Evolutionary conservation across 306 rosid genomes (phyloP).

Genomic region (Morella rubra): DNA sequence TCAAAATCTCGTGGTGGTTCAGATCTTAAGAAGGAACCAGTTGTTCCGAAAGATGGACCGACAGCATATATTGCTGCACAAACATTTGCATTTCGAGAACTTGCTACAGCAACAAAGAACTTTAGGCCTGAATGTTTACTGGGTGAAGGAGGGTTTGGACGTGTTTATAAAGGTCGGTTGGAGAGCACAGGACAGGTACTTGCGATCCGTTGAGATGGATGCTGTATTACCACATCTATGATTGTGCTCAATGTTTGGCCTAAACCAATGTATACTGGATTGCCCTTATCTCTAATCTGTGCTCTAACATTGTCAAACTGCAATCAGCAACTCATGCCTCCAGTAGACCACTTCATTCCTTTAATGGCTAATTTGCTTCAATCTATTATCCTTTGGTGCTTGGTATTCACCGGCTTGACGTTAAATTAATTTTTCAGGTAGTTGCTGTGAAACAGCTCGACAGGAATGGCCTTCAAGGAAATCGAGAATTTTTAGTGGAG

Average conservation of each 20-base stretch:
- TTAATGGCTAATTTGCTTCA: background rate
- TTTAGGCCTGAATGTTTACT: slow-evolving; percentile 79
- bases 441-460: slow-evolving; percentile 92
- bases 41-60: slow-evolving; percentile 77
- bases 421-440: slow-evolving; percentile 40
- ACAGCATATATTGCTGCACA: slow-evolving; percentile 95
- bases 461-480: slow-evolving; percentile 72
- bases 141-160: slow-evolving; percentile 98
- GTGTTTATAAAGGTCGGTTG: slow-evolving; percentile 88
- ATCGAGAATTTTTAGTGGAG: slow-evolving; percentile 92
- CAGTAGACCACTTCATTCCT: slow-evolving; percentile 2
- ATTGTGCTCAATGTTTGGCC: background rate
- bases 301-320: background rate
- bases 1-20: slow-evolving; percentile 59
- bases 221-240: background rate
- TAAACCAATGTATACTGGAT: background rate
- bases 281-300: no score
- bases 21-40: slow-evolving; percentile 75
- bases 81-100: slow-evolving; percentile 95
- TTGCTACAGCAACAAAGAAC: slow-evolving; percentile 92
- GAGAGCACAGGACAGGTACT: slow-evolving; percentile 94
- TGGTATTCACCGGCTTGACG: slow-evolving; percentile 9
- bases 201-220: slow-evolving; percentile 6
- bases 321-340: background rate
- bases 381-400: slow-evolving; percentile 13